These are phyloP conservation scores for Penicillium fuscoglaucum DNA, from an alignment of 2,329 filamentous ascomycete genomes.

Conservation along the genomic window DNA sequence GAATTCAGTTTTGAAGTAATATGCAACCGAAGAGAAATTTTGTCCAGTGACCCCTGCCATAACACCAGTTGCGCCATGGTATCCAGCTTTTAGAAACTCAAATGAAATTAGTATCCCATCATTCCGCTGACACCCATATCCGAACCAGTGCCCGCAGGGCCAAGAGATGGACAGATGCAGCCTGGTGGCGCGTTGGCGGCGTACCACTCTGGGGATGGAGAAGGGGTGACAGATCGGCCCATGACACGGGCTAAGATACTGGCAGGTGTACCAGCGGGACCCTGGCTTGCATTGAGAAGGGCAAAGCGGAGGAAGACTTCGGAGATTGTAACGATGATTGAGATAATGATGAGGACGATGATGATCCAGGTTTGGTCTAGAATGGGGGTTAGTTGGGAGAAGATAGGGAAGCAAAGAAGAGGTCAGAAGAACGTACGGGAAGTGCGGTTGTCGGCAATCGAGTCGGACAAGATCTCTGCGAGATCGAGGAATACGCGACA, in stretches of 20 bases:
- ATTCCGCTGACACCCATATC: constrained; percentile 16
- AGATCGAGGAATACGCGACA: constrained; percentile 96
- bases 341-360: constrained; percentile 87
- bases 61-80: constrained; percentile 4
- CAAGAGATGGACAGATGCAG: constrained; percentile 24
- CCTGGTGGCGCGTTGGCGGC: constrained; percentile 18
- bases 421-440: constrained; percentile 55
- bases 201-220: constrained; percentile 17
- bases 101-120: constrained; percentile 5
- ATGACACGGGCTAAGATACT: constrained; percentile 22
- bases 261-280: constrained; percentile 14
- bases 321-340: constrained; percentile 84
- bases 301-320: constrained; percentile 86
- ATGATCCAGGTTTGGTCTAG: constrained; percentile 91
- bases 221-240: constrained; percentile 18
- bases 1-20: not conserved
- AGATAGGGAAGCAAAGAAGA: not conserved
- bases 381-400: not conserved
- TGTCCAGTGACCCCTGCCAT: not conserved
- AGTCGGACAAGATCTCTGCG: constrained; percentile 90
- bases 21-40: not conserved
- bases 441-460: constrained; percentile 92
- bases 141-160: constrained; percentile 4
- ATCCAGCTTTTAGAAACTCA: not conserved
- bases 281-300: constrained; percentile 56